These are phyloP conservation scores for Stagonosporopsis tanaceti DNA, from an alignment of 2,329 filamentous ascomycete species.

Conservation along the genomic window DNA sequence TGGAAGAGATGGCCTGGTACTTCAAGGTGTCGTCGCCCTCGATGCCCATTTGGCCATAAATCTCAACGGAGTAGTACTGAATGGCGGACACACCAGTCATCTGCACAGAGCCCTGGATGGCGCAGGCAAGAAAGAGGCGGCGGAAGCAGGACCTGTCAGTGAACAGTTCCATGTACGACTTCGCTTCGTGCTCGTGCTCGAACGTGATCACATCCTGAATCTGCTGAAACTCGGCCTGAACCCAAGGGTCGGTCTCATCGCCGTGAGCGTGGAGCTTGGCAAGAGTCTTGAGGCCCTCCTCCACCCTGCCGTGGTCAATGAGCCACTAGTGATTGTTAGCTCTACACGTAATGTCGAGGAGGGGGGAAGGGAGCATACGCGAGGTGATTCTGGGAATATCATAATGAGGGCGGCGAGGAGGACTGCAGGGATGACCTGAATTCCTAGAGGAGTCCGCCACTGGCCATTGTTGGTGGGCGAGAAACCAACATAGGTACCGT, in stretches of 20 bases:
- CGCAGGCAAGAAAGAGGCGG: constrained; percentile 72
- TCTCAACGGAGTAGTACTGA: constrained; percentile 75
- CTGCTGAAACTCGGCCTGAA: constrained; percentile 74
- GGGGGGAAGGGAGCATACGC: constrained; percentile 36
- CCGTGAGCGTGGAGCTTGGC: constrained; percentile 75
- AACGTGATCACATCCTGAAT: constrained; percentile 72
- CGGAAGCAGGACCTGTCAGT: constrained; percentile 72
- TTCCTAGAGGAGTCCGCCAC: constrained; percentile 71
- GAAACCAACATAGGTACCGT: constrained; percentile 65
- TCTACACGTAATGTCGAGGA: too few species aligned
- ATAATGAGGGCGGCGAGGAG: constrained; percentile 71
- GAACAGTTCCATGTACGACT: constrained; percentile 75
- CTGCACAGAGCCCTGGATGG: constrained; percentile 75
- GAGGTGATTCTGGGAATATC: constrained; percentile 71
- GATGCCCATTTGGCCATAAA: constrained; percentile 76
- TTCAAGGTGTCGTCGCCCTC: constrained; percentile 69
- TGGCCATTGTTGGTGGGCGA: constrained; percentile 57
- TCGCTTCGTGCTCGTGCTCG: constrained; percentile 74
- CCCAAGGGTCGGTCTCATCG: constrained; percentile 71
- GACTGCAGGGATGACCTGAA: constrained; percentile 74
- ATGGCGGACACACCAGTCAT: constrained; percentile 74
- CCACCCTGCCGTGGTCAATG: constrained; percentile 72
- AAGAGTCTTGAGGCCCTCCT: constrained; percentile 71
- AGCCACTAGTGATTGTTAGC: constrained; percentile 62
- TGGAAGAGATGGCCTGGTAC: constrained; percentile 78